Evolutionary conservation across 257 asterid genomes (phyloP), one percentile per base, ranked within the genome.

Genomic region (Jasminum sambac): DNA sequence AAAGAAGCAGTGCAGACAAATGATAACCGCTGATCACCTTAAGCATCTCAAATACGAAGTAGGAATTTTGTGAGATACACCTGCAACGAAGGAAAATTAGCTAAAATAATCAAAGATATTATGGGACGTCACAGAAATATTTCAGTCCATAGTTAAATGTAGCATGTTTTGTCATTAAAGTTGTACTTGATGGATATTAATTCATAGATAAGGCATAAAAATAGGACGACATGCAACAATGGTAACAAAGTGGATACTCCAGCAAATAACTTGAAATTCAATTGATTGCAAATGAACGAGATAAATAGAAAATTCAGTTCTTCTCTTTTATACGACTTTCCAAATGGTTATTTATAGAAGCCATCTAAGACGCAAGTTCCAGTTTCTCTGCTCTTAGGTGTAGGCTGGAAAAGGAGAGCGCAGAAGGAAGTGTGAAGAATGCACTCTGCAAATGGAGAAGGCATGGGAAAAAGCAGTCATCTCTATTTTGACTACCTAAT

Each of bases 41-140:
- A 41, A 94, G 96, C 98, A 94, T 94, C 83, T 94, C 98, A 82
- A 89, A 91, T 79, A 94, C 88, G 88, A 91, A 94, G 78, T 83
- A 81, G 62, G 99, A 91, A 88, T 94, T 94, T 72, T 85, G 84
- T 36, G 96, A 78, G 68, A 88, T 83, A 78, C 98, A 86, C 99
- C 99, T 94, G 93, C 81, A 82, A 78, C 48, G 65, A 48, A 70
- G 64, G 46, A 74, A 46, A 73, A 58, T 23, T 38, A 37, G 38
- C 63, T 63, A 68, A 72, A 77, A 74, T 82, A 76, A 77, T 71
- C 60, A 36, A 41, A 50, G 26, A 17, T 17, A 63, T 30, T 14
- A 64, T 38, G 19, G 34, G 63, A 66, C 60, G 64, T 26, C 67
- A 79, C 52, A 7, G 61, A 67, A 25, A 48, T 57, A 9, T 21